Conservation (phyloP, 345 rosid species). For the Geranium brycei region DNA sequence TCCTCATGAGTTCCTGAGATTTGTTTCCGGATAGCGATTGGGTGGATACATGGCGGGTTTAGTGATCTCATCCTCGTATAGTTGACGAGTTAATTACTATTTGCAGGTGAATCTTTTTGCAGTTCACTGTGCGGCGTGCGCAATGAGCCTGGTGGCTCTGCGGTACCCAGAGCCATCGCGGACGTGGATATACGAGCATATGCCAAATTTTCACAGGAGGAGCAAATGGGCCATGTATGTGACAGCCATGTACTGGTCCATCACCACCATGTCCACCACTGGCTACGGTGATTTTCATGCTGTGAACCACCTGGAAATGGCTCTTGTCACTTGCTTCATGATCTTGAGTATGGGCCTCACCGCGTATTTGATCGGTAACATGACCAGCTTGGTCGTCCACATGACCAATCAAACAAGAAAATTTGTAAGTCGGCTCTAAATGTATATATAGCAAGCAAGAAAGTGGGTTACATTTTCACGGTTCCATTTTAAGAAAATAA, state of each 20-base stretch:
- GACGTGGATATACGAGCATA: slow-evolving; percentile 49
- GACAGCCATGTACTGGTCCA: slow-evolving; percentile 72
- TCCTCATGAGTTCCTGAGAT: too few species aligned
- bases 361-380: slow-evolving; percentile 71
- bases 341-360: slow-evolving; percentile 61
- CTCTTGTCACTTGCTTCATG: slow-evolving; percentile 48
- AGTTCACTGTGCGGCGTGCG: slow-evolving; percentile 65
- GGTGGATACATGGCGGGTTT: too few species aligned
- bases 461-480: too few species aligned
- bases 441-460: background rate
- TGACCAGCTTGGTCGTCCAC: slow-evolving; percentile 82
- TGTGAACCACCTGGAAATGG: slow-evolving; percentile 47
- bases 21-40: too few species aligned
- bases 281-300: slow-evolving; percentile 91
- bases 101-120: slow-evolving; percentile 64
- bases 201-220: slow-evolving; percentile 24
- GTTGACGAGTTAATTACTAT: too few species aligned
- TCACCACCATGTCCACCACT: slow-evolving; percentile 60
- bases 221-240: slow-evolving; percentile 32
- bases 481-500: too few species aligned
- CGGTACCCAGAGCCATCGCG: slow-evolving; percentile 26
- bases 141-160: slow-evolving; percentile 46
- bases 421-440: slow-evolving; percentile 39
- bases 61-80: too few species aligned
- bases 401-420: slow-evolving; percentile 63